Percentiles rank a stretch among this genome's conserved stretches.
Evolutionary conservation across 305 asterid genomes (phyloP).

Genomic region (Stenogyne calaminthoides): DNA sequence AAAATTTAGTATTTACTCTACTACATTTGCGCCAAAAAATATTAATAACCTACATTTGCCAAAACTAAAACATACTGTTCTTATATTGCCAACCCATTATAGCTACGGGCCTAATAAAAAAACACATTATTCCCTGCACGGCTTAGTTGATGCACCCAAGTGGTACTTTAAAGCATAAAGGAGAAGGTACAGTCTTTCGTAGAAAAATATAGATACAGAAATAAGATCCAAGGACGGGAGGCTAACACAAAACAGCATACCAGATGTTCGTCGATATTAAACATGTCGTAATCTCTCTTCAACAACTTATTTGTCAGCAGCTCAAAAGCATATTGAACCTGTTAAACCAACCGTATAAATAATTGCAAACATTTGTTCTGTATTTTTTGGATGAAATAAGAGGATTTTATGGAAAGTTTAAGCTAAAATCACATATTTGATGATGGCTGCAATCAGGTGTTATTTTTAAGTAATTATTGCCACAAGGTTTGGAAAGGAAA

Average conservation of each 20-base stretch:
- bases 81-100: no score
- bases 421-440: constrained; percentile 13
- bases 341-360: constrained; percentile 41
- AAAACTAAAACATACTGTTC: no score
- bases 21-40: no score
- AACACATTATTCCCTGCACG: no score
- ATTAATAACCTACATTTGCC: no score
- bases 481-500: not conserved
- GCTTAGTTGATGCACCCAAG: no score
- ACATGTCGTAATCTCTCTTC: constrained; percentile 94
- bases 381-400: constrained; percentile 25
- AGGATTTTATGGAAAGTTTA: constrained; percentile 11
- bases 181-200: constrained; percentile 2
- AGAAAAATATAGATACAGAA: constrained; percentile 9
- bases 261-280: constrained; percentile 69
- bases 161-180: not conserved
- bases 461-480: not conserved
- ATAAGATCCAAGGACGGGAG: constrained; percentile 26
- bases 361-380: not conserved
- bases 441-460: constrained; percentile 9
- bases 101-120: no score
- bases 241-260: constrained; percentile 48
- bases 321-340: constrained; percentile 95
- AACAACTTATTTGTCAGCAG: constrained; percentile 68
- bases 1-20: no score